Evolutionary conservation across 129 eudicot genomes (phyloP), one percentile per base, ranked within the genome.

Genomic region (Lonicera japonica): DNA sequence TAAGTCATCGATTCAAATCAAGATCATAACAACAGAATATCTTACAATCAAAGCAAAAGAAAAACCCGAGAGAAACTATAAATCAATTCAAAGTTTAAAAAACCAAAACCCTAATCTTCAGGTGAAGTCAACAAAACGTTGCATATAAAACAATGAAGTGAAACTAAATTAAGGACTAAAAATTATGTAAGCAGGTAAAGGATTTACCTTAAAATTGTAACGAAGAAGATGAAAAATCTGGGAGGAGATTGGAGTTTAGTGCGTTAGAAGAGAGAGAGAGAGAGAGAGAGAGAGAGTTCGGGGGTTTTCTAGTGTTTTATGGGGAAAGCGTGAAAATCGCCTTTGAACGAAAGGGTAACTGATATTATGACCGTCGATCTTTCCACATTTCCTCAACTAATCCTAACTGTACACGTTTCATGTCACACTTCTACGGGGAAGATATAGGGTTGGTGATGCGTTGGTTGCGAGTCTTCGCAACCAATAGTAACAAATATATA

Each of bases 381-480:
- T 29, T n/a, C 63, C 67, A 15, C 52, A 5, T 56, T 40, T 24
- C 55, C 58, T 73, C 38, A 36, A 24, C 29, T 56, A 45, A 82
- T 78, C 79, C 51, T 11, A 4, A 40, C 75, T 76, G 82, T 78
- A 66, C 82, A 73, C 63, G 79, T 80, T 62, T 56, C 11, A 34
- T 25, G 15, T 3, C n/a, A n/a, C n/a, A n/a, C n/a, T n/a, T n/a
- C n/a, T n/a, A n/a, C n/a, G n/a, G n/a, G n/a, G n/a, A n/a, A n/a
- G n/a, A n/a, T n/a, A n/a, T n/a, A n/a, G n/a, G n/a, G n/a, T n/a
- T n/a, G n/a, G n/a, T n/a, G n/a, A n/a, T n/a, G n/a, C n/a, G n/a
- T n/a, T n/a, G n/a, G n/a, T n/a, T n/a, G n/a, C n/a, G n/a, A n/a
- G n/a, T n/a, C n/a, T n/a, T n/a, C n/a, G n/a, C n/a, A n/a, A n/a